A percentile compares a stretch with the other conserved stretches of the same genome.
These are phyloP conservation scores for Polychaeton citri DNA, from an alignment of 2,329 filamentous ascomycete species.

Conservation along the genomic window DNA sequence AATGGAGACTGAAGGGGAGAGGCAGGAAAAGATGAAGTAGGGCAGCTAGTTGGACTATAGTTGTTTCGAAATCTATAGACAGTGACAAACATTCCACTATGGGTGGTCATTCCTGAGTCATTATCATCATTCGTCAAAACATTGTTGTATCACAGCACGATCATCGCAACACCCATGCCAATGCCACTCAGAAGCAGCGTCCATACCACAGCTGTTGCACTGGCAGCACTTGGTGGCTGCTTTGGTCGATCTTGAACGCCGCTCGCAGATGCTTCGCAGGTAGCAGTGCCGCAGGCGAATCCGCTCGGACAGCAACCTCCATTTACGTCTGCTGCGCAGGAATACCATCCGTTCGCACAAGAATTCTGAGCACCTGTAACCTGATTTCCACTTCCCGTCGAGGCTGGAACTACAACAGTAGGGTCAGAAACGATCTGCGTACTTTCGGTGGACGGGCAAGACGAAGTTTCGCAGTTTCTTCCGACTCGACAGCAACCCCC, in stretches of 20 bases:
- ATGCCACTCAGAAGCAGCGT: conserved; percentile 16
- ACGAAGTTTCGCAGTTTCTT: conserved; percentile 67
- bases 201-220: conserved; percentile 16
- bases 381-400: conserved; percentile 18
- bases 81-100: no score
- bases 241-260: conserved; percentile 42
- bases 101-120: no score
- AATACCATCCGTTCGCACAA: conserved; percentile 72
- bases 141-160: no score
- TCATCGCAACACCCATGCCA: conserved; percentile 24
- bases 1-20: no score
- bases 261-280: conserved; percentile 48
- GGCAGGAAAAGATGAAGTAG: no score
- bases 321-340: conserved; percentile 50
- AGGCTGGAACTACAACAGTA: conserved; percentile 53
- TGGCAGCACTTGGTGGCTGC: conserved; percentile 24
- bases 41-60: no score
- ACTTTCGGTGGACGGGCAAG: conserved; percentile 51
- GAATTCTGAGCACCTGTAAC: conserved; percentile 23
- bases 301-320: conserved; percentile 77
- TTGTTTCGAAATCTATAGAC: no score
- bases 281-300: conserved; percentile 56
- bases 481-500: conserved; percentile 85
- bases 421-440: conserved; percentile 54
- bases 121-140: no score